Evolutionary conservation across 2,329 filamentous ascomycete genomes (phyloP), one percentile per base, ranked within the genome.

Genomic region (Trichoderma atrobrunneum): DNA sequence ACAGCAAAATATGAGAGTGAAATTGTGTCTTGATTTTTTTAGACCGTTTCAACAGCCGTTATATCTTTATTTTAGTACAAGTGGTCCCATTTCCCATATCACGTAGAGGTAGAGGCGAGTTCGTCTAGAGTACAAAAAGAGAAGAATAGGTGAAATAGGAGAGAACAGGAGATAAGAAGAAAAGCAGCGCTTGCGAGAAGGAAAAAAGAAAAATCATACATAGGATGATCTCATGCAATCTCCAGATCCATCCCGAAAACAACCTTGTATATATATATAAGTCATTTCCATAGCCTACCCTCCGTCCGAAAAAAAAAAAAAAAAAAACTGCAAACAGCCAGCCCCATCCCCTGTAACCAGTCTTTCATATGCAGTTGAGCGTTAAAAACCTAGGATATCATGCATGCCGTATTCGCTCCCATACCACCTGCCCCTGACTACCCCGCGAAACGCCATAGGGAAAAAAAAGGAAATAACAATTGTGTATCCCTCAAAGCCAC

Each of bases 381-480:
- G 70, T 64, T 10, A 54, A 56, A 70, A 70, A 48, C 63, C 24
- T 71, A 32, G 71, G 71, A 72, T 72, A 72, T 71, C 71, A 70
- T 72, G 48, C 36, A 70, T 51, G 57, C 62, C 71, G 28, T 72
- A 68, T 70, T 72, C 6, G 39, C 28, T 48, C 57, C 57, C 56
- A 12, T 70, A 43, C 48, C 65, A 32, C 54, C 39, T 24, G 60
- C 24, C 60, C 68, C 48, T 64, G 60, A 70, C 54, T 32, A 69
- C 66, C 68, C n/a, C 39, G 26, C 30, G 24, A 72, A 73, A 73
- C 72, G 72, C 72, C 72, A 28, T 62, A 16, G 54, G 66, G 36
- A 24, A 43, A 39, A 26, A 4, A 39, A 43, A 54, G 3, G 3
- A 39, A 56, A 10, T 26, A 34, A n/a, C 12, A 26, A 62, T 21